Evolutionary conservation across 2,329 filamentous ascomycete genomes (phyloP).

Genomic region (Hawksworthiomyces lignivorus): DNA sequence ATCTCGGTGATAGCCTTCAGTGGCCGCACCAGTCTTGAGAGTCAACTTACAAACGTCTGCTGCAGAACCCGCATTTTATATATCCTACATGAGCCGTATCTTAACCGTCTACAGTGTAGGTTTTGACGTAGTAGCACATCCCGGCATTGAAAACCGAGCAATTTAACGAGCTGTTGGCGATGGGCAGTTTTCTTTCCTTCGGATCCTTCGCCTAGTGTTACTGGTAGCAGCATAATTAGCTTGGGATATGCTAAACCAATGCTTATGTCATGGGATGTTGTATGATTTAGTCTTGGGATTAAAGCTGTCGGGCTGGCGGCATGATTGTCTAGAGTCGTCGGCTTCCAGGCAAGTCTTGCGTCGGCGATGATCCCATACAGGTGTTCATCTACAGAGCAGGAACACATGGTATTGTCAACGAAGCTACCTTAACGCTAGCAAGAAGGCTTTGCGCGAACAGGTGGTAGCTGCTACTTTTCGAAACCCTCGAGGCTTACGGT

Average conservation of each 20-base stretch:
- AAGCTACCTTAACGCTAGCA: conserved; percentile 51
- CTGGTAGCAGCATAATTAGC: conserved; percentile 75
- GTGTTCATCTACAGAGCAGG: conserved; percentile 66
- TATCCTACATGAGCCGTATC: conserved; percentile 66
- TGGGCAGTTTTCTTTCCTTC: conserved; percentile 76
- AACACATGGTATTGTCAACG: conserved; percentile 44
- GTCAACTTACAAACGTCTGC: conserved; percentile 65
- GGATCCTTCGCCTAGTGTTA: conserved; percentile 75
- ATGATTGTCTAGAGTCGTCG: conserved; percentile 47
- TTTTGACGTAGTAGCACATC: conserved; percentile 60
- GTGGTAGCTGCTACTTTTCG: conserved; percentile 59
- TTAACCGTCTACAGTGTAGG: conserved; percentile 60
- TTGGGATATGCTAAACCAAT: conserved; percentile 55
- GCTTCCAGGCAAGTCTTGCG: conserved; percentile 60
- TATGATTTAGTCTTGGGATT: conserved; percentile 67
- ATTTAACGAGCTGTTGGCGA: conserved; percentile 63
- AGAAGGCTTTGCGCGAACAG: conserved; percentile 54
- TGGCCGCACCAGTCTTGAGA: conserved; percentile 71
- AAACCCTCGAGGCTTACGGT: conserved; percentile 49
- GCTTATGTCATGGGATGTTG: conserved; percentile 64
- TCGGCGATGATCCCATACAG: conserved; percentile 63
- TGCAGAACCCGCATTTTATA: conserved; percentile 72
- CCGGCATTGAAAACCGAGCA: conserved; percentile 72
- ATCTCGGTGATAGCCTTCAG: conserved; percentile 65
- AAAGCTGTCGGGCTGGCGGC: conserved; percentile 51